A percentile compares a stretch with the other conserved stretches of the same genome.
Evolutionary conservation across 2,329 filamentous ascomycete genomes (phyloP).

Genomic region (Trematosphaeria pertusa): DNA sequence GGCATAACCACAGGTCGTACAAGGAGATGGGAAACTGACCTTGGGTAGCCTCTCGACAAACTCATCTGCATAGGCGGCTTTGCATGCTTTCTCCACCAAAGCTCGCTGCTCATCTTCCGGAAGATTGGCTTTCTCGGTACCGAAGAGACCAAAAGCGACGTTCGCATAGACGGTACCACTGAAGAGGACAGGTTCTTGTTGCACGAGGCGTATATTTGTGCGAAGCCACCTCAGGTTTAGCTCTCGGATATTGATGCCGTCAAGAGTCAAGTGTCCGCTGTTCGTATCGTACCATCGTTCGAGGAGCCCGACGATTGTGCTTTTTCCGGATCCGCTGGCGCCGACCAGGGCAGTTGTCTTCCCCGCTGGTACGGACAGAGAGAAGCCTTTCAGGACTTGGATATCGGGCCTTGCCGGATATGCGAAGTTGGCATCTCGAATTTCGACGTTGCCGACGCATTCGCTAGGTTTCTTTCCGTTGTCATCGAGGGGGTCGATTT

Average conservation of each 20-base stretch:
- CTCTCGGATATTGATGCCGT: constrained; percentile 69
- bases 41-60: constrained; percentile 73
- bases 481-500: constrained; percentile 65
- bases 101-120: constrained; percentile 67
- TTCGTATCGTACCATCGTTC: constrained; percentile 62
- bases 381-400: constrained; percentile 82
- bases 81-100: constrained; percentile 79
- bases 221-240: constrained; percentile 90
- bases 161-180: constrained; percentile 87
- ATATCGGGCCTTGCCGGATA: constrained; percentile 94
- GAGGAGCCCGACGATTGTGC: constrained; percentile 82
- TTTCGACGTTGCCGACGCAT: constrained; percentile 65
- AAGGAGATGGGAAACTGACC: constrained; percentile 24
- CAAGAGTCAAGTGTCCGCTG: constrained; percentile 32
- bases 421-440: constrained; percentile 84
- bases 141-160: constrained; percentile 81
- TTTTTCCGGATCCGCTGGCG: constrained; percentile 92
- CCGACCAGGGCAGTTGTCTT: constrained; percentile 94
- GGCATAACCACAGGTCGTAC: too few relatives aligned
- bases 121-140: constrained; percentile 64
- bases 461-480: constrained; percentile 26
- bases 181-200: constrained; percentile 91
- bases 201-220: constrained; percentile 88
- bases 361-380: constrained; percentile 79
- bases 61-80: constrained; percentile 92